Evolutionary conservation across 805 yeast species (phyloP), one percentile per base, ranked within the genome.

Genomic region (Candida tammaniensis): DNA sequence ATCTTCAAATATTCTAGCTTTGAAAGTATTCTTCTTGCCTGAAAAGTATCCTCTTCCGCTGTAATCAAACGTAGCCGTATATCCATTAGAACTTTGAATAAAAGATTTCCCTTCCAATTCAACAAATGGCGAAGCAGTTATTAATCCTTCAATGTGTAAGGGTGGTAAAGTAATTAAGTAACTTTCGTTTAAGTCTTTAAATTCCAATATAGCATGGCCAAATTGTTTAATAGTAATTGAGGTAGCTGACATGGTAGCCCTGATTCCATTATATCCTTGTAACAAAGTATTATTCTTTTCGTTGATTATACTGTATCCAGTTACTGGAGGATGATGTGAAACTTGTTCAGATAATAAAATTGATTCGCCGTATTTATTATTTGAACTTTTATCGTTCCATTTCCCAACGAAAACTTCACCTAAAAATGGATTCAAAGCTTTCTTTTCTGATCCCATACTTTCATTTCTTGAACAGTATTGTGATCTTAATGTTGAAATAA

Each of bases 251-350:
- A 93, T 82, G 15, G 86, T 77, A 17, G 97, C 89, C 59, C 78
- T 84, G 52, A 91, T 77, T 24, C 91, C 91, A 54, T 86, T 89
- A 64, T 86, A 91, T 35, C 98, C 98, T 59, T 89, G 85, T 43
- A 88, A 68, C 26, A 68, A 61, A 17, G 82, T 81, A 21, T 80
- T 72, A 57, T 82, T 72, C 50, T 78, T 76, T 43, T 80, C 84
- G 56, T 88, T 88, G 52, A 76, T 65, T 36, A 93, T 75, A 27
- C 88, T 76, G 56, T 88, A 93, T 5, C 93, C 97, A n/a, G 98
- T 89, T 22, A 85, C 82, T 17, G 98, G 98, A 12, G 98, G 98
- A 59, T 93, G 98, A 64, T 93, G 98, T 42, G 89, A 80, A 10
- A 93, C 97, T 63, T 93, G 98, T 61, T 93, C 98, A 44, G 89